Evolutionary conservation across 2,329 filamentous ascomycete species (phyloP), one percentile per base, ranked within the genome.

Genomic region (Fusarium sambucinum): DNA sequence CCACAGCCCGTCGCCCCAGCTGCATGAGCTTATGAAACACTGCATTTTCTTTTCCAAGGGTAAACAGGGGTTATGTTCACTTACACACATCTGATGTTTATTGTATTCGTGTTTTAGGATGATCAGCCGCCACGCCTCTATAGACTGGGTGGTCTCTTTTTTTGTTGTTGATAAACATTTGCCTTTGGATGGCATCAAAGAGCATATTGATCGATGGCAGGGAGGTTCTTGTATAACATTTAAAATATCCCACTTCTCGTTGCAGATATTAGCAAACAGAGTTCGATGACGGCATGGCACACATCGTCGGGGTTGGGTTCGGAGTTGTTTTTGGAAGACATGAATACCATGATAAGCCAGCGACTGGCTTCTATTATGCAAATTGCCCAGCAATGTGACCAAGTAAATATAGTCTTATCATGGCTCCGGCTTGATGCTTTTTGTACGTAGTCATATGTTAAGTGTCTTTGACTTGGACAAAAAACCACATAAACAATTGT

Each of bases 1-100:
- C 77, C 82, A 1, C 73, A 69, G 7, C 48, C 56, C 27, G 51
- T 59, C 33, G 29, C 61, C 32, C 52, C 48, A 21, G 41, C 30
- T 53, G 55, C 66, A 69, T 69, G 66, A 69, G 37, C 45, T 47
- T 48, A 69, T 35, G 66, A 69, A 53, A 44, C 41, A 45, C 30
- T 40, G 30, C 29, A 46, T 63, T 51, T 52, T 37, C 30, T 29
- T 37, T n/a, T 25, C 32, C 16, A 7, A 19, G 50, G 45, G 41
- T 29, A 48, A 25, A 30, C 12, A 10, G 27, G 27, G 42, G n/a
- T 19, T 30, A 10, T 45, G 16, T 29, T 30, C 46, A 42, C 19
- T 56, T 44, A 5, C 30, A 38, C 33, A 35, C 33, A 57, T 41
- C 37, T 68, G 27, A 33, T 35, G 29, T 35, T 69, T 69, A 62